Conservation (phyloP, 2,329 filamentous ascomycete species). For the Chaetomiaceae sp. region DNA sequence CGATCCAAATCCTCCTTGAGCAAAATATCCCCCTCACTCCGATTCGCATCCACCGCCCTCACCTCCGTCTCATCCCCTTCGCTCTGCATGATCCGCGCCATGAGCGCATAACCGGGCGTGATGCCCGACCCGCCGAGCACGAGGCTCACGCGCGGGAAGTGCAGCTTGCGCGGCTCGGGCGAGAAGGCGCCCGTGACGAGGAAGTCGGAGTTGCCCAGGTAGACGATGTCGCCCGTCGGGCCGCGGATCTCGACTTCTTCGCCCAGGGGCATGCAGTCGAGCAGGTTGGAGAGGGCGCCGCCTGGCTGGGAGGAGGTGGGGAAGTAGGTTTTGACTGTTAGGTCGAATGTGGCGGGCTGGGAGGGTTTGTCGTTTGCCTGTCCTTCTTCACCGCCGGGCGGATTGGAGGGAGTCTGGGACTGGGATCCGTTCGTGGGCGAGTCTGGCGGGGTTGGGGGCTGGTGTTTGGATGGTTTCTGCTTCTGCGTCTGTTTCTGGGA, state of each 20-base stretch:
- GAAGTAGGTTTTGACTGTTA: slow-evolving; percentile 50
- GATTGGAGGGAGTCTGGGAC: neutral
- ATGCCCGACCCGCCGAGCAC: slow-evolving; percentile 49
- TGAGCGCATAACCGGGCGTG: slow-evolving; percentile 48
- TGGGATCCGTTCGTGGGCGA: neutral
- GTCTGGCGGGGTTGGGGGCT: slow-evolving; percentile 3
- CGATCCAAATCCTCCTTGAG: slow-evolving; percentile 39
- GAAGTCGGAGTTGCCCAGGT: slow-evolving; percentile 44
- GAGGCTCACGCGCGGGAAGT: slow-evolving; percentile 43
- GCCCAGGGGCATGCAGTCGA: slow-evolving; percentile 45
- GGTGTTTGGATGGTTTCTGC: neutral
- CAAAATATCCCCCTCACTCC: slow-evolving; percentile 44
- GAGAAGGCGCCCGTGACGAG: slow-evolving; percentile 34
- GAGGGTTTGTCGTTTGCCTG: no score
- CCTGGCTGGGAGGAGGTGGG: slow-evolving; percentile 28
- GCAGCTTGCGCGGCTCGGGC: slow-evolving; percentile 28
- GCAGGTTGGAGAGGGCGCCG: slow-evolving; percentile 50
- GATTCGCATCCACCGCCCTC: slow-evolving; percentile 45
- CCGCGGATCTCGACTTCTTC: slow-evolving; percentile 49
- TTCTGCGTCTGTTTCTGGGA: neutral
- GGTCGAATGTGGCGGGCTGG: slow-evolving; percentile 43
- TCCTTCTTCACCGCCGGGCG: slow-evolving; percentile 7
- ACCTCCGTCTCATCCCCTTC: slow-evolving; percentile 36
- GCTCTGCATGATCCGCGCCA: slow-evolving; percentile 38
- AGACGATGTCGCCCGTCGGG: slow-evolving; percentile 47